phyloP scores from a whole-genome alignment of 176 grass and related monocot species.

The Carex pumila region DNA sequence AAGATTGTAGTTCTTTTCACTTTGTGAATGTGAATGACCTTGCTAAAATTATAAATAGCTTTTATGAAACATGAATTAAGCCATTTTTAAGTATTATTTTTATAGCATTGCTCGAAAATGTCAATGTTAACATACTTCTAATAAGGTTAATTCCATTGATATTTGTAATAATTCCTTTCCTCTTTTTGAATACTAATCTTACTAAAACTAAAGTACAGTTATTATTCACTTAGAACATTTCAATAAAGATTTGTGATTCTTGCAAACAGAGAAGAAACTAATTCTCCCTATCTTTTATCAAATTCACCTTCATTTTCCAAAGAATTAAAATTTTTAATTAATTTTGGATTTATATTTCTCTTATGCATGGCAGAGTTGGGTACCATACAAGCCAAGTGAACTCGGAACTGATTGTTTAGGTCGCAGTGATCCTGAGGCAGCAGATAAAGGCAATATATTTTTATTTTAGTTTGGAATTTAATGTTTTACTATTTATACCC shows the following conservation, averaged over 20 bases:
- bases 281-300: not conserved
- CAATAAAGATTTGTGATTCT: not conserved
- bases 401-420: conserved; percentile 35
- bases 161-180: not conserved
- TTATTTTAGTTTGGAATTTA: not conserved
- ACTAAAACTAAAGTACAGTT: not conserved
- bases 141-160: not conserved
- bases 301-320: not conserved
- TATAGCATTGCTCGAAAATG: not conserved
- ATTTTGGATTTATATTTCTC: not conserved
- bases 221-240: not conserved
- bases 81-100: not conserved
- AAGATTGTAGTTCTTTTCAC: not conserved
- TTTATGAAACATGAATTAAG: not conserved
- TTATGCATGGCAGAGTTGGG: conserved; percentile 53
- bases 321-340: not conserved
- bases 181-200: not conserved
- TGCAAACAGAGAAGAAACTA: not conserved
- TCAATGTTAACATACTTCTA: not conserved
- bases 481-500: not conserved
- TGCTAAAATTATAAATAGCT: not conserved
- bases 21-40: not conserved
- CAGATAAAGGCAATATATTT: conserved; percentile 49
- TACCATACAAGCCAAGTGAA: conserved; percentile 36
- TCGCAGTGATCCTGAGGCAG: conserved; percentile 27